These are phyloP conservation scores for Aspergillus asperescens DNA, from an alignment of 495 filamentous ascomycete genomes.

Conservation along the genomic window DNA sequence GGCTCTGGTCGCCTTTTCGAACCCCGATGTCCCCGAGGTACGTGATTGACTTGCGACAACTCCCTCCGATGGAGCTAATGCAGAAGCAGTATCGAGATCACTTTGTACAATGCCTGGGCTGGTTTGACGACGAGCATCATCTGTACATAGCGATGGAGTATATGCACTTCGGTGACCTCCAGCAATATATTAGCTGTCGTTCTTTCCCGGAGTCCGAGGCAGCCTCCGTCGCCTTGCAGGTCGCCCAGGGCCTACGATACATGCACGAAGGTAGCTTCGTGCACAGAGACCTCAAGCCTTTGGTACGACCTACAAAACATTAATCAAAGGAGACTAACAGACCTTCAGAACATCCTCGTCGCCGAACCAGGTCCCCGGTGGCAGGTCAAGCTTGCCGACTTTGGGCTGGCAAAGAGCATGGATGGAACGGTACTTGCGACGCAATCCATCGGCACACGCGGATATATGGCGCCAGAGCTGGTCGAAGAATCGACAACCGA, in stretches of 20 bases:
- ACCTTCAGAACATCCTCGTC: neutral
- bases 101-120: neutral
- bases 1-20: neutral
- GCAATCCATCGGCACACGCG: neutral
- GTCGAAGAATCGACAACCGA: neutral
- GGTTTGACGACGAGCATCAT: neutral
- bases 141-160: neutral
- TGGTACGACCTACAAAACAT: neutral
- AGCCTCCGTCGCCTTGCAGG: neutral
- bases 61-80: neutral
- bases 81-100: neutral
- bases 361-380: neutral
- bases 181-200: neutral
- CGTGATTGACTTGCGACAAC: neutral
- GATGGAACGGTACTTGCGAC: neutral
- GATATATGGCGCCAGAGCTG: slow-evolving; percentile 2
- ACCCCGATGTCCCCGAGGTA: neutral
- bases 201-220: neutral
- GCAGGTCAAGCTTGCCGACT: slow-evolving; percentile 4
- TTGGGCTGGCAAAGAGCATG: neutral
- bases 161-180: slow-evolving; percentile 1
- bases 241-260: neutral
- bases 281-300: neutral
- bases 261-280: neutral
- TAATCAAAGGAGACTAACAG: neutral